Percentiles rank a stretch among this genome's conserved stretches.
phyloP scores from a whole-genome alignment of 345 rosid genomes.

The Lenwebbia sp. region DNA sequence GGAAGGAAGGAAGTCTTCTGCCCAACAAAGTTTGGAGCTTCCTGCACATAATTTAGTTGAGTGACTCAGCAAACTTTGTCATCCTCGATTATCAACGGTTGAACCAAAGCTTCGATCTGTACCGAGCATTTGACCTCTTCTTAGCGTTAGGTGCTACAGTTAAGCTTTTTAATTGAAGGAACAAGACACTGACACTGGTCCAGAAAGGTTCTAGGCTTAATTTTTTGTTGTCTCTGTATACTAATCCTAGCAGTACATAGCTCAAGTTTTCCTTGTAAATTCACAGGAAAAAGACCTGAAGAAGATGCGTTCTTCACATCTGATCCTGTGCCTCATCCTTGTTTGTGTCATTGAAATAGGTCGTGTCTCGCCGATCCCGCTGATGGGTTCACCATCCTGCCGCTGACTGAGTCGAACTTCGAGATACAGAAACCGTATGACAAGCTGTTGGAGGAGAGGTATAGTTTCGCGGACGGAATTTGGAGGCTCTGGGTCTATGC shows the following conservation, averaged over 20 bases:
- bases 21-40: neutral
- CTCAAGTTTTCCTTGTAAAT: neutral
- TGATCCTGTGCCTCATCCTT: neutral
- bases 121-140: neutral
- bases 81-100: neutral
- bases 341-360: neutral
- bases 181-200: neutral
- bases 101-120: neutral
- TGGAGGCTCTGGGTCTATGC: constrained; percentile 25
- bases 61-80: neutral
- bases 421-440: constrained; percentile 23
- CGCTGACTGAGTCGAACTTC: constrained; percentile 10
- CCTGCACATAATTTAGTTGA: neutral
- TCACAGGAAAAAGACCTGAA: neutral
- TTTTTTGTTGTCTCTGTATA: neutral
- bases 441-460: constrained; percentile 9
- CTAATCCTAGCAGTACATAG: neutral
- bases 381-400: constrained; percentile 12
- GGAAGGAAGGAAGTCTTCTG: neutral
- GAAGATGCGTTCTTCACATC: neutral
- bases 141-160: neutral
- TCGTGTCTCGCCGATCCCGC: constrained; percentile 12
- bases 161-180: neutral
- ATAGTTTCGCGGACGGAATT: constrained; percentile 16
- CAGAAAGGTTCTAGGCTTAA: neutral